Percentiles rank a stretch among this genome's conserved stretches.
phyloP scores from a whole-genome alignment of 2,329 filamentous ascomycete genomes.

The Cercospora zeina region DNA sequence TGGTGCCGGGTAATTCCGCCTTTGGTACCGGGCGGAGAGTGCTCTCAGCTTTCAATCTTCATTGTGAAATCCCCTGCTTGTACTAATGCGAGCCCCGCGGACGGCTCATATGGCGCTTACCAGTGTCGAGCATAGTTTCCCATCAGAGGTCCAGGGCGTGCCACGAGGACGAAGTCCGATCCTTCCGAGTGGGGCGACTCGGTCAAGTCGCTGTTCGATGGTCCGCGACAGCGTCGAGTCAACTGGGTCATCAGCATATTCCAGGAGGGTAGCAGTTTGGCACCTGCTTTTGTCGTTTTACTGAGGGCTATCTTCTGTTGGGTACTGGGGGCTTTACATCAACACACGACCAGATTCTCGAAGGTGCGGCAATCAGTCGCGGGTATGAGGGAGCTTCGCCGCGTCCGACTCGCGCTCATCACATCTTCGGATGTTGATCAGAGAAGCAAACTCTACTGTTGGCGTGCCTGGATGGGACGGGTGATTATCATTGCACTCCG shows the following conservation, averaged over 20 bases:
- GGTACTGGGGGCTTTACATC: neutral
- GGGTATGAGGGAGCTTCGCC: neutral
- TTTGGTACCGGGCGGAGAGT: neutral
- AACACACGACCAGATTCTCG: slow-evolving; percentile 1
- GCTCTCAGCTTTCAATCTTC: neutral
- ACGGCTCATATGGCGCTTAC: neutral
- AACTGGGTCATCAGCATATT: neutral
- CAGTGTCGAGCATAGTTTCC: neutral
- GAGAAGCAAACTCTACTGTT: slow-evolving; percentile 3
- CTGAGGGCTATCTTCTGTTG: neutral
- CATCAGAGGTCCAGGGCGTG: neutral
- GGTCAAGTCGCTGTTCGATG: neutral
- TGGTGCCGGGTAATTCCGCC: neutral
- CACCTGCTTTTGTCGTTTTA: slow-evolving; percentile 1
- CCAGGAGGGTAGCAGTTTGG: neutral
- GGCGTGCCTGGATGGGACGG: neutral
- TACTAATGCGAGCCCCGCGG: slow-evolving; percentile 4
- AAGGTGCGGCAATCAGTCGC: slow-evolving; percentile 1
- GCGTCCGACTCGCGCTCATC: slow-evolving; percentile 1
- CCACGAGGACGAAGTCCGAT: slow-evolving; percentile 9
- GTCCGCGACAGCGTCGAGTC: slow-evolving; percentile 3
- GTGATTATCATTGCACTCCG: slow-evolving; percentile 7
- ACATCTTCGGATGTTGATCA: slow-evolving; percentile 1
- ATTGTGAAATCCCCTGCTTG: neutral
- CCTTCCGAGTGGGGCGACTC: slow-evolving; percentile 1